Percentiles rank a stretch among this genome's conserved stretches.
phyloP scores from a whole-genome alignment of 1,139 yeast genomes.

The Yamadazyma oceani region DNA sequence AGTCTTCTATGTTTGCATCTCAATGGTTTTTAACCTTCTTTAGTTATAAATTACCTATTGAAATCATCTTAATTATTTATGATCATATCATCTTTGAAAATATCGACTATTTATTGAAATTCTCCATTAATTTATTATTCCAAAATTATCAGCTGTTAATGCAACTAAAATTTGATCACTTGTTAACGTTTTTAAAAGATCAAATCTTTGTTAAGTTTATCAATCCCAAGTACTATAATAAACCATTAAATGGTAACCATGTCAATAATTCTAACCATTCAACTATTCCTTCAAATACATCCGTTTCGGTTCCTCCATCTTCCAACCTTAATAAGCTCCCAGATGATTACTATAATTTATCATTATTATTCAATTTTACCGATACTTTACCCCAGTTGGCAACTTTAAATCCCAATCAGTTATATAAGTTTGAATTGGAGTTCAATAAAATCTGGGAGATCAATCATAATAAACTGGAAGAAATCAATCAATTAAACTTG shows the following conservation, averaged over 20 bases:
- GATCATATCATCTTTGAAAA: constrained; percentile 91
- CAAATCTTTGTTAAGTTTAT: constrained; percentile 71
- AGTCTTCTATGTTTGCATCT: constrained; percentile 90
- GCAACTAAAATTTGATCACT: constrained; percentile 66
- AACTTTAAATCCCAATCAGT: constrained; percentile 68
- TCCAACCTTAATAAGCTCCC: constrained; percentile 75
- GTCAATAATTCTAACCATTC: background rate
- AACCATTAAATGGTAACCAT: constrained; percentile 9
- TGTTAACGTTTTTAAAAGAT: constrained; percentile 76
- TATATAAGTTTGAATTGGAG: constrained; percentile 70
- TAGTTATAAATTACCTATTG: constrained; percentile 89
- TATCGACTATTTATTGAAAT: constrained; percentile 74
- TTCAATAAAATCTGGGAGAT: constrained; percentile 68
- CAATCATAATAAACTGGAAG: constrained; percentile 68
- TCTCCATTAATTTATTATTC: constrained; percentile 75
- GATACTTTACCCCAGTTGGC: constrained; percentile 42
- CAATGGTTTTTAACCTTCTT: constrained; percentile 96
- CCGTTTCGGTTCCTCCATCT: too few species aligned
- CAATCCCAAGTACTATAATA: constrained; percentile 36
- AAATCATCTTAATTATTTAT: constrained; percentile 76
- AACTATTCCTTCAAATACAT: background rate
- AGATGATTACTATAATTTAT: constrained; percentile 37
- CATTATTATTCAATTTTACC: background rate
- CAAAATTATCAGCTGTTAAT: constrained; percentile 63
- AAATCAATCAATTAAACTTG: constrained; percentile 62